A percentile compares a stretch with the other conserved stretches of the same genome.
phyloP scores from a whole-genome alignment of 257 asterid genomes.

The Solanum gracilifrons region DNA sequence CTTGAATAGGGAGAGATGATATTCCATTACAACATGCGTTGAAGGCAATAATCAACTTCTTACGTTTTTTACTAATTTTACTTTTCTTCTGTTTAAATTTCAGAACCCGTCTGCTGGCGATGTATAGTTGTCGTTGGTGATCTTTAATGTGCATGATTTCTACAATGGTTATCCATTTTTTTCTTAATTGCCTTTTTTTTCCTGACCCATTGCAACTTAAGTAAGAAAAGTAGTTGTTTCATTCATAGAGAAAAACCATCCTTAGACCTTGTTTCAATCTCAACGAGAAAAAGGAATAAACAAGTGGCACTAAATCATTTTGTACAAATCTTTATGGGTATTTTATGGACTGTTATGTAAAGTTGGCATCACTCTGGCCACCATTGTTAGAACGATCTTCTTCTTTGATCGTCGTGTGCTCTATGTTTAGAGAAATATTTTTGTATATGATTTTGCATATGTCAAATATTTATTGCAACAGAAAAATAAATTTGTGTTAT shows the following conservation, averaged over 20 bases:
- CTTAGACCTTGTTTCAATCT: no score
- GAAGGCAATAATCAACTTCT: neutral
- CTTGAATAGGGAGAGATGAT: neutral
- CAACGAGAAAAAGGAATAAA: no score
- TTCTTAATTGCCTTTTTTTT: neutral
- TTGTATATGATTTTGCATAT: no score
- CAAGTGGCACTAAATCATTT: no score
- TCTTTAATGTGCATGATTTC: constrained; percentile 57
- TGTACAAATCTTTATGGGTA: no score
- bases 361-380: neutral
- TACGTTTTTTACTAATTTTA: neutral
- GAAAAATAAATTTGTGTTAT: neutral
- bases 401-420: no score
- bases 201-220: neutral
- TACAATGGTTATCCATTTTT: constrained; percentile 30
- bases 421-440: neutral
- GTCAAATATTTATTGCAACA: neutral
- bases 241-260: no score
- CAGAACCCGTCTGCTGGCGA: constrained; percentile 11
- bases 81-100: no score
- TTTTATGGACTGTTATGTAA: neutral
- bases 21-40: neutral
- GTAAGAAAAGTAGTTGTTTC: no score
- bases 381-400: neutral
- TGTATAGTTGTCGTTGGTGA: constrained; percentile 48